These are phyloP conservation scores for Rhododendron molle DNA, from an alignment of 148 eudicot species.

Conservation along the genomic window DNA sequence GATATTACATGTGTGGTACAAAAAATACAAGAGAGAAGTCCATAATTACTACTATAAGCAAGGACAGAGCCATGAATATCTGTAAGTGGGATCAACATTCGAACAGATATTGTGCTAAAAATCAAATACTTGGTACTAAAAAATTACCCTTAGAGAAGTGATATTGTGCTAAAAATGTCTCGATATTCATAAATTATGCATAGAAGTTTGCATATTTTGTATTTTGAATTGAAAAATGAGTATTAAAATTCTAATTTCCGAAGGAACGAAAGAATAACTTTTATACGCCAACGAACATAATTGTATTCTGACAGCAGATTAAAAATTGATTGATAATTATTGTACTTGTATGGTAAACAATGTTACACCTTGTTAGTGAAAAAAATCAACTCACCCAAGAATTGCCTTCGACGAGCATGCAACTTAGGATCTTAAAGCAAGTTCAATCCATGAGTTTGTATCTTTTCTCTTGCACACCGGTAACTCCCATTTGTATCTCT, in stretches of 20 bases:
- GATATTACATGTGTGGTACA: too few relatives aligned
- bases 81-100: neutral
- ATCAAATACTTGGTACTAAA: neutral
- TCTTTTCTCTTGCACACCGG: slow-evolving; percentile 96
- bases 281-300: neutral
- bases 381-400: neutral
- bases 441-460: slow-evolving; percentile 88
- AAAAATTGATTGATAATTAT: neutral
- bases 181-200: neutral
- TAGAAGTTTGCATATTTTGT: neutral
- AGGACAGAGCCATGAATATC: neutral
- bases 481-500: slow-evolving; percentile 99
- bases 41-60: neutral
- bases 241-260: neutral
- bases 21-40: too few relatives aligned
- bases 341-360: neutral
- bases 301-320: neutral
- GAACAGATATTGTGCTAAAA: neutral
- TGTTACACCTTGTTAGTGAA: neutral
- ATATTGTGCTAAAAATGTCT: neutral
- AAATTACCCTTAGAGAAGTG: neutral
- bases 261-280: neutral
- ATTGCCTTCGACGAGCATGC: slow-evolving; percentile 5
- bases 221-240: too few relatives aligned
- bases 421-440: slow-evolving; percentile 6